Base-by-base conservation (phyloP, 805 yeast genomes). In the Spathaspora gorwiae region DNA sequence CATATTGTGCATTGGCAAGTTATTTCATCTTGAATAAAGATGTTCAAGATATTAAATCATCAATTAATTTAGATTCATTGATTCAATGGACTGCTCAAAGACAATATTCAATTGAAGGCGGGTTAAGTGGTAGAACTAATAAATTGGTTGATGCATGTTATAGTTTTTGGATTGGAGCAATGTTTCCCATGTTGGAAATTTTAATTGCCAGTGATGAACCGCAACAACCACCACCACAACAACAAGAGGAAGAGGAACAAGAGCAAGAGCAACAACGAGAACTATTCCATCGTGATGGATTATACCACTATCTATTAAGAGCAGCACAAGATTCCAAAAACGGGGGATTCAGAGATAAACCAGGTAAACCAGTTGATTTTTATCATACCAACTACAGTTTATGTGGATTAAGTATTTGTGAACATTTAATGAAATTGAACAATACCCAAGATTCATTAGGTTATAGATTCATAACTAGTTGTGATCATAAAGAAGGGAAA, bases 91-190 rank as follows among this genome's bases (percentile, higher is more conserved):
- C 82, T 3, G 73, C 73, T 9, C 66, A 75, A 19, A 76, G 95
- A 35, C 99, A 94, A 61, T 69, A 73, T 45, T 65, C 65, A 14
- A 61, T 80, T n/a, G 97, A 89, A 58, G 95, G 92, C 10, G 97
- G 98, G 0, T 76, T 92, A 39, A 75, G 82, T 10, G 99, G 99
- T 0, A 76, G 99, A 44, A 80, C 95, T 0, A 92, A 92, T 61
- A 94, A 94, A 60, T 73, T 94, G 30, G 98, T 94, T 1, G 99
- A 94, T 61, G 97, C 96, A 0, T 94, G 99, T 63, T 94, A 94
- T 61, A 81, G 92, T 58, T 92, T 85, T 62, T 94, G 99, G 99
- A 84, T 90, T 1, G 98, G 98, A 1, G 95, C 89, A 0, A 61
- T 83, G 34, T 70, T 76, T 50, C 80, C 87, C 0, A 62, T 88